Evolutionary conservation across 2,329 filamentous ascomycete species (phyloP).

Genomic region (Neofusicoccum sp.): DNA sequence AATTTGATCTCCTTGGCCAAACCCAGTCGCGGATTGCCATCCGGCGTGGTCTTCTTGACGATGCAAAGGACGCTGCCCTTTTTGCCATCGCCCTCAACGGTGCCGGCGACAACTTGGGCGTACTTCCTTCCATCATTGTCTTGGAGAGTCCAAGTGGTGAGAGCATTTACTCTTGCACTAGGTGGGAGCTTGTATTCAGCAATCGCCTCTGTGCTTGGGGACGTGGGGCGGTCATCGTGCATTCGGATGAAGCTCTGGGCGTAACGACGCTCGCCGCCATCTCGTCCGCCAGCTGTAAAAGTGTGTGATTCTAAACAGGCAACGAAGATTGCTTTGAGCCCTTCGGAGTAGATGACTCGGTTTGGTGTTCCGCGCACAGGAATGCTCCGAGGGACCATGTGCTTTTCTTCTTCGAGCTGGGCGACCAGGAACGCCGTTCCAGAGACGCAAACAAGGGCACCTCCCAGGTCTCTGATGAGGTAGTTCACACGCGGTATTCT

Average conservation of each 20-base stretch:
- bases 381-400: constrained; percentile 45
- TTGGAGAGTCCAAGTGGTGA: constrained; percentile 66
- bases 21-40: constrained; percentile 33
- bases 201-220: not conserved
- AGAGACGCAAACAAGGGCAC: constrained; percentile 52
- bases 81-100: constrained; percentile 34
- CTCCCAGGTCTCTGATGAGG: constrained; percentile 42
- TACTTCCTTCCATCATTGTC: constrained; percentile 59
- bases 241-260: constrained; percentile 17
- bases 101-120: constrained; percentile 65
- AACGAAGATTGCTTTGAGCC: constrained; percentile 11
- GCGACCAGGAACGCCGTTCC: constrained; percentile 52
- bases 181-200: constrained; percentile 59
- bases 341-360: constrained; percentile 45
- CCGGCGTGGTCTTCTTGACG: constrained; percentile 24
- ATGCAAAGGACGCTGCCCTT: constrained; percentile 52
- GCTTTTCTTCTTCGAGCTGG: constrained; percentile 46
- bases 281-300: not conserved
- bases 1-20: constrained; percentile 47
- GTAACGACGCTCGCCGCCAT: constrained; percentile 3
- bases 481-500: constrained; percentile 39
- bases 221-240: not conserved
- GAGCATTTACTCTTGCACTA: constrained; percentile 61
- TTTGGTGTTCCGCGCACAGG: constrained; percentile 45
- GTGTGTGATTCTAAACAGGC: constrained; percentile 5